These are phyloP conservation scores for Sphaerulina musiva DNA, from an alignment of 2,329 filamentous ascomycete genomes.

Conservation along the genomic window DNA sequence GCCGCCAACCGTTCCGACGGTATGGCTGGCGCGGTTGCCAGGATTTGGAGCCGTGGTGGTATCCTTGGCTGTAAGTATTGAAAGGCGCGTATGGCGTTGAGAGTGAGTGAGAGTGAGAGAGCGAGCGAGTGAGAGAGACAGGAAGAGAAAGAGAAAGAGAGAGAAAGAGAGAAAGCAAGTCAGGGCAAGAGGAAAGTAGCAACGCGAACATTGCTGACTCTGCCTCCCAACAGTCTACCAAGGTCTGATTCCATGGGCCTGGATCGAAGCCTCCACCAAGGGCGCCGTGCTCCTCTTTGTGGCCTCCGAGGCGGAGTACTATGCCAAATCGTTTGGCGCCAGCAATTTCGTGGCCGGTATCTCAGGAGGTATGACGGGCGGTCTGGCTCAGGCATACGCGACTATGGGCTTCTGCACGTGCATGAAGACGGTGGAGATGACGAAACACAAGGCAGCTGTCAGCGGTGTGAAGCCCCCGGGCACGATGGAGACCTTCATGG, in stretches of 20 bases:
- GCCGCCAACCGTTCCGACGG: constrained; percentile 88
- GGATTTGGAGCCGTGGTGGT: constrained; percentile 93
- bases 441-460: constrained; percentile 89
- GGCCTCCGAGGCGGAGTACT: constrained; percentile 94
- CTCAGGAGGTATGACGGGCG: constrained; percentile 81
- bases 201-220: background rate
- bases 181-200: too few relatives aligned
- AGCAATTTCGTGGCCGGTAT: constrained; percentile 85
- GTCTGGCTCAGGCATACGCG: constrained; percentile 95
- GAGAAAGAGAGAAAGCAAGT: too few relatives aligned
- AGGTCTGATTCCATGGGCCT: constrained; percentile 98
- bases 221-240: constrained; percentile 70
- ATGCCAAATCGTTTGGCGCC: constrained; percentile 71
- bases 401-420: constrained; percentile 99
- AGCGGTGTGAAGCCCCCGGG: constrained; percentile 76
- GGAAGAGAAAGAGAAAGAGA: too few relatives aligned
- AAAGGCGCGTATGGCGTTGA: too few relatives aligned
- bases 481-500: constrained; percentile 92
- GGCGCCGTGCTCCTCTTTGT: constrained; percentile 98
- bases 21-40: constrained; percentile 71
- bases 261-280: constrained; percentile 99
- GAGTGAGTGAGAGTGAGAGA: background rate
- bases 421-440: constrained; percentile 99
- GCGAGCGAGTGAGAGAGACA: too few relatives aligned
- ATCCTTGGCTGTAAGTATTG: constrained; percentile 76